Conservation (phyloP, 768 basidiomycete species). For the Pisolithus marmoratus region DNA sequence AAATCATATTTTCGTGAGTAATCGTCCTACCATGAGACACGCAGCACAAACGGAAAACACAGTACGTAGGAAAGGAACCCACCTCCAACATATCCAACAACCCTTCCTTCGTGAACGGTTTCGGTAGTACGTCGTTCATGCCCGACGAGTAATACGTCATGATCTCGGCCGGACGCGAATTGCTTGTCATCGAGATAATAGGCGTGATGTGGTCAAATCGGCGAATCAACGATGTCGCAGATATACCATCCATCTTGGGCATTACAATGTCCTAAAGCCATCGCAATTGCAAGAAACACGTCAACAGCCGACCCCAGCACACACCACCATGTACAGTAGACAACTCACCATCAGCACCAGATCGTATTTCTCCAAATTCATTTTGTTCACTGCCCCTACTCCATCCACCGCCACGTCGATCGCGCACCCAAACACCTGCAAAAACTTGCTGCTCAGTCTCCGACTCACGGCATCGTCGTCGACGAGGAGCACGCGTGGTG, state of each 20-base stretch:
- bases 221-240: constrained; percentile 87
- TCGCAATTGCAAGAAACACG: not conserved
- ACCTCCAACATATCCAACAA: constrained; percentile 91
- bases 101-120: constrained; percentile 95
- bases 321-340: not conserved
- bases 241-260: constrained; percentile 82
- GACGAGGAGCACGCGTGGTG: constrained; percentile 86
- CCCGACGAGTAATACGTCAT: constrained; percentile 71
- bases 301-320: not conserved
- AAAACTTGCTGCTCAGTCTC: constrained; percentile 83
- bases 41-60: not conserved
- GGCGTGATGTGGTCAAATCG: constrained; percentile 95
- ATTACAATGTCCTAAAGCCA: constrained; percentile 85
- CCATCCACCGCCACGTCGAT: constrained; percentile 95
- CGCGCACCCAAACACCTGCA: constrained; percentile 93
- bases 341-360: constrained; percentile 83
- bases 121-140: constrained; percentile 96
- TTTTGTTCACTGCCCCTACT: constrained; percentile 87
- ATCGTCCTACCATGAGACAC: too few species aligned
- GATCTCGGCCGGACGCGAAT: constrained; percentile 88
- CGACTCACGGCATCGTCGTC: constrained; percentile 94
- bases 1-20: too few species aligned
- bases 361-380: constrained; percentile 96
- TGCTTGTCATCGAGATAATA: constrained; percentile 97
- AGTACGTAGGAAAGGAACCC: not conserved